Evolutionary conservation across 2,329 filamentous ascomycete species (phyloP), one percentile per base, ranked within the genome.

Genomic region (Davidsoniella eucalypti): DNA sequence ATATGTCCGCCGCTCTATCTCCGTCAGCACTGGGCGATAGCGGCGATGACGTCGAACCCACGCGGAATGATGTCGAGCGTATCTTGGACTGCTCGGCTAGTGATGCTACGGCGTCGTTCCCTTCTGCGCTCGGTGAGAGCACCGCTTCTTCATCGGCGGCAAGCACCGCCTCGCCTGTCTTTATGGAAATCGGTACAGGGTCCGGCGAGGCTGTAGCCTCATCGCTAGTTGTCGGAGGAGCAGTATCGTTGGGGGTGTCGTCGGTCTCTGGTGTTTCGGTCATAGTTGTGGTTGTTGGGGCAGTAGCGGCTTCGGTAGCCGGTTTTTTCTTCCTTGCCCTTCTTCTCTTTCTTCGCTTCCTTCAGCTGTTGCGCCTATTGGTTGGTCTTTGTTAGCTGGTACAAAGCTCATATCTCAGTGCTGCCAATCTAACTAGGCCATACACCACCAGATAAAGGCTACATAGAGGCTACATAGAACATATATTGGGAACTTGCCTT

Each of bases 261-360:
- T 55, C 55, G 3, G 54, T 53, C 50, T 66, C 62, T n/a, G 58
- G 16, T 53, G 21, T 16, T 16, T 46, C 21, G 10, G 44, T 7
- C 9, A 18, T 23, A 23, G 39, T 23, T 17, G 39, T 17, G 4
- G 39, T 5, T 33, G 29, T 33, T 33, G 29, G 6, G 12, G 45
- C 21, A 9, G 18, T 23, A 6, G 33, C 29, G 29, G n/a, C 26
- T 16, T 44, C 40, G 17, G 40, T 17, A 7, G 25, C 18, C 17
- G 40, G 26, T n/a, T 12, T 69, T 68, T 54, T 51, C 38, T 17
- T 53, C 45, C 44, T 51, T 50, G 5, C 37, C 47, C 25, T 68
- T 69, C 63, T 87, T 87, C 66, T 90, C 87, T 75, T n/a, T 76
- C 61, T 86, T 87, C 59, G 87, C 79, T 68, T 94, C 94, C 68